Base-by-base conservation (phyloP, 2,329 filamentous ascomycete genomes). In the Hyphodiscus sp. region DNA sequence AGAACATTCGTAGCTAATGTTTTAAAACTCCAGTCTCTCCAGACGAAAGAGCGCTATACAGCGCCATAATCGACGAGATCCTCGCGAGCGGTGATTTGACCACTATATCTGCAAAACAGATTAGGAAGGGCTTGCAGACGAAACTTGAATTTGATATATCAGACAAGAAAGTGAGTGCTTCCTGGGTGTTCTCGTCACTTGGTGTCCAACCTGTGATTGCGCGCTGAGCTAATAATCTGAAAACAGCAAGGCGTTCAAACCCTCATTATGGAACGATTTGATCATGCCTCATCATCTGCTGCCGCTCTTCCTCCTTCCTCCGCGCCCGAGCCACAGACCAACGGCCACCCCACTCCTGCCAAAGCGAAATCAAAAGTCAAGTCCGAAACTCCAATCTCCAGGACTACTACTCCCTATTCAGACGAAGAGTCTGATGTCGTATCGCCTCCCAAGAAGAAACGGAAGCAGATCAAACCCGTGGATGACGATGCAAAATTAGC, bases 401-500 rank as follows among this genome's bases (percentile, higher is more conserved):
- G 49, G 13, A 50, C 51, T 26, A 19, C 51, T 23, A 53, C 54
- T 38, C 49, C 49, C 18, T 55, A 55, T 15, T 44, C 53, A 23
- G 58, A 61, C n/a, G 60, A 59, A 20, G 61, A 66, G 30, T 58
- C 54, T 10, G 69, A 73, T 41, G 68, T 68, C 13, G 49, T 52
- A n/a, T 41, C 49, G 2, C 48, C 71, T 7, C 74, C 73, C 4
- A 68, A 73, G 59, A 88, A 85, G 68, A 90, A 89, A 61, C 70
- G 51, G 50, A 64, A 65, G 51, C 47, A 75, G 53, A 84, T 84
- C 67, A 79, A 81, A 44, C 78, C 82, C 26, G 74, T 81, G 61
- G 89, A 95, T 59, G 86, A 88, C 30, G 94, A 99, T 70, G 94
- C 92, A 33, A 83, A 87, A 45, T 82, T 92, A 57, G 94, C 94